phyloP scores from a whole-genome alignment of 441 rosid genomes.

The Eutrema salsugineum region DNA sequence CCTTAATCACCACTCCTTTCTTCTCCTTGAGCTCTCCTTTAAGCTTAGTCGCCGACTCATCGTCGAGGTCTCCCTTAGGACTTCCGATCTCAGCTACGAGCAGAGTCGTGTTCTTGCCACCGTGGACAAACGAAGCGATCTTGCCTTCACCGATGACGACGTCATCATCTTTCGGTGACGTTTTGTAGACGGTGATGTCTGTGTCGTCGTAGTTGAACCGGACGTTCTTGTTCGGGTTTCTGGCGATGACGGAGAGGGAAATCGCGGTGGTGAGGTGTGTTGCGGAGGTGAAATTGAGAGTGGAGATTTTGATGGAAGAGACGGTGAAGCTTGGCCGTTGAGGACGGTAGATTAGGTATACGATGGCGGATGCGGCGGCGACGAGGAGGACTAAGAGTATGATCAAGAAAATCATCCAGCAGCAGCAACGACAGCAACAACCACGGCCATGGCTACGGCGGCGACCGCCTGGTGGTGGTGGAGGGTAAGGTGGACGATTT shows the following conservation, averaged over 20 bases:
- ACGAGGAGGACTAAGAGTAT: slow-evolving; percentile 53
- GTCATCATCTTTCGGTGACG: slow-evolving; percentile 27
- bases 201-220: slow-evolving; percentile 50
- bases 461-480: slow-evolving; percentile 48
- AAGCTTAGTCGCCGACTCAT: slow-evolving; percentile 38
- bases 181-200: slow-evolving; percentile 37
- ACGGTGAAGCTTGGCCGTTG: slow-evolving; percentile 73
- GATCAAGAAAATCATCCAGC: slow-evolving; percentile 46
- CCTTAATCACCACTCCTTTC: slow-evolving; percentile 47
- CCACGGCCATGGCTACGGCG: slow-evolving; percentile 52
- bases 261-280: slow-evolving; percentile 48
- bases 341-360: slow-evolving; percentile 82
- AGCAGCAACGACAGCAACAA: slow-evolving; percentile 63
- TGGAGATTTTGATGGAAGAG: slow-evolving; percentile 50
- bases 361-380: slow-evolving; percentile 44
- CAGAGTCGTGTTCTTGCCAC: slow-evolving; percentile 66
- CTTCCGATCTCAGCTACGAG: slow-evolving; percentile 42
- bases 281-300: slow-evolving; percentile 59
- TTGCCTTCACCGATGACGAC: slow-evolving; percentile 51
- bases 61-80: slow-evolving; percentile 41
- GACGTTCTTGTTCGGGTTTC: slow-evolving; percentile 78
- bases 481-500: slow-evolving; percentile 71
- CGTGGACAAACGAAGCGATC: slow-evolving; percentile 53
- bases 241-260: slow-evolving; percentile 59
- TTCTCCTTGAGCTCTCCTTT: slow-evolving; percentile 52